phyloP scores from a whole-genome alignment of 352 stramenopile genomes.

The Pythium folliculosum region DNA sequence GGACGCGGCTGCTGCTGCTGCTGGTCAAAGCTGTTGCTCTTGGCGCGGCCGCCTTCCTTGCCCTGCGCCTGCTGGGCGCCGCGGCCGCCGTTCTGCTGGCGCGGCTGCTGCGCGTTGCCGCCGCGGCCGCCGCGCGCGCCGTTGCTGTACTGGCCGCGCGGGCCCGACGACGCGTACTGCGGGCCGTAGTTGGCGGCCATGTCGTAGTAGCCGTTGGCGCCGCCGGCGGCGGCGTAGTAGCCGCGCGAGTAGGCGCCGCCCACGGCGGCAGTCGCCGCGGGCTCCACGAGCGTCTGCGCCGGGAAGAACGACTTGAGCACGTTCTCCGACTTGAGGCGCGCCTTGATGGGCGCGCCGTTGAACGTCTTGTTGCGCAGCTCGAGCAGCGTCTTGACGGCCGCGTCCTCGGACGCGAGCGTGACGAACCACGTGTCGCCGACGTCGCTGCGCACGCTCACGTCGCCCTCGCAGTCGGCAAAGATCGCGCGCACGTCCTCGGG shows the following conservation, averaged over 20 bases:
- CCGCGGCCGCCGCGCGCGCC: conserved; percentile 32
- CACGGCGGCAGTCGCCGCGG: conserved; percentile 40
- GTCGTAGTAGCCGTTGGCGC: conserved; percentile 62
- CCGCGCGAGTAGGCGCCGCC: conserved; percentile 39
- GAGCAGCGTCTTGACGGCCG: conserved; percentile 84
- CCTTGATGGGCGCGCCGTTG: conserved; percentile 88
- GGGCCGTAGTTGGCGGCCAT: conserved; percentile 50
- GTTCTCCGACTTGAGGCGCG: conserved; percentile 92
- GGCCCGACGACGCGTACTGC: conserved; percentile 50
- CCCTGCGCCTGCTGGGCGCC: conserved; percentile 32
- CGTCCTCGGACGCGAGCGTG: conserved; percentile 87
- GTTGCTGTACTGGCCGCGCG: conserved; percentile 43
- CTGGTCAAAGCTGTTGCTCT: conserved; percentile 61
- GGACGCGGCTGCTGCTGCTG: conserved; percentile 34
- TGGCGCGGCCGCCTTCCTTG: conserved; percentile 44
- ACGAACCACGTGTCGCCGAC: conserved; percentile 95
- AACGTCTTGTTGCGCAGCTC: conserved; percentile 90
- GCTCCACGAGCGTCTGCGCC: conserved; percentile 55
- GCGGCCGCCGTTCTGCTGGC: conserved; percentile 40
- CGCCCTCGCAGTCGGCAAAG: conserved; percentile 76
- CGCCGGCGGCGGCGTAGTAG: conserved; percentile 60
- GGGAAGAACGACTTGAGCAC: conserved; percentile 92
- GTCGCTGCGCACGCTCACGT: conserved; percentile 88
- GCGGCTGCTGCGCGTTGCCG: conserved; percentile 19
- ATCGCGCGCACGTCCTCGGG: conserved; percentile 87